A percentile compares a stretch with the other conserved stretches of the same genome.
Conservation (phyloP, 305 asterid species). For the Lippia alba region DNA sequence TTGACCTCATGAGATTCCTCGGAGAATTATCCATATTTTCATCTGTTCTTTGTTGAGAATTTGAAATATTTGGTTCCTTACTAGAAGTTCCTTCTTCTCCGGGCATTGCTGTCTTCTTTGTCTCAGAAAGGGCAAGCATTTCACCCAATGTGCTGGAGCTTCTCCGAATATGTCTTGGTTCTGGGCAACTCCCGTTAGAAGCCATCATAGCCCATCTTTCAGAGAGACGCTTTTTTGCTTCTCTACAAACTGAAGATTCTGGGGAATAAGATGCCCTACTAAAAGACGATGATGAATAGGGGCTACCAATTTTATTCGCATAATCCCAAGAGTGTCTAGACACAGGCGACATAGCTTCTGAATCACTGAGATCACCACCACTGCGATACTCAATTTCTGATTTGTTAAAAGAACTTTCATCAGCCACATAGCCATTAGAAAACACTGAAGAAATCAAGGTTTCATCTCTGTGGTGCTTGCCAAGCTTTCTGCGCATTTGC, state of each 20-base stretch:
- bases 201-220: slow-evolving; percentile 98
- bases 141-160: slow-evolving; percentile 73
- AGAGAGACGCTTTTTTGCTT: slow-evolving; percentile 96
- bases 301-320: slow-evolving; percentile 75
- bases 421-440: slow-evolving; percentile 83
- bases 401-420: slow-evolving; percentile 83
- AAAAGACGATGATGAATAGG: slow-evolving; percentile 74
- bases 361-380: slow-evolving; percentile 74
- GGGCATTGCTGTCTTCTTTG: slow-evolving; percentile 45
- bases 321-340: slow-evolving; percentile 94
- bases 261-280: slow-evolving; percentile 83
- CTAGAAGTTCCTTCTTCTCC: slow-evolving; percentile 38
- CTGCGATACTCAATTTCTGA: slow-evolving; percentile 70
- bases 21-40: slow-evolving; percentile 40
- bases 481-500: slow-evolving; percentile 60
- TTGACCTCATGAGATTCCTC: slow-evolving; percentile 69
- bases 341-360: slow-evolving; percentile 80
- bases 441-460: slow-evolving; percentile 74
- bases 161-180: slow-evolving; percentile 49
- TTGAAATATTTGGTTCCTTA: slow-evolving; percentile 38
- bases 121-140: slow-evolving; percentile 76
- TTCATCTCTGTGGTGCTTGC: slow-evolving; percentile 64
- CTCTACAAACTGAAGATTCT: slow-evolving; percentile 87
- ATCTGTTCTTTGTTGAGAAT: slow-evolving; percentile 31
- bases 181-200: slow-evolving; percentile 62